Percentiles rank a stretch among this genome's conserved stretches.
Conservation (phyloP, 768 basidiomycete genomes). For the Termitomyces sp. region DNA sequence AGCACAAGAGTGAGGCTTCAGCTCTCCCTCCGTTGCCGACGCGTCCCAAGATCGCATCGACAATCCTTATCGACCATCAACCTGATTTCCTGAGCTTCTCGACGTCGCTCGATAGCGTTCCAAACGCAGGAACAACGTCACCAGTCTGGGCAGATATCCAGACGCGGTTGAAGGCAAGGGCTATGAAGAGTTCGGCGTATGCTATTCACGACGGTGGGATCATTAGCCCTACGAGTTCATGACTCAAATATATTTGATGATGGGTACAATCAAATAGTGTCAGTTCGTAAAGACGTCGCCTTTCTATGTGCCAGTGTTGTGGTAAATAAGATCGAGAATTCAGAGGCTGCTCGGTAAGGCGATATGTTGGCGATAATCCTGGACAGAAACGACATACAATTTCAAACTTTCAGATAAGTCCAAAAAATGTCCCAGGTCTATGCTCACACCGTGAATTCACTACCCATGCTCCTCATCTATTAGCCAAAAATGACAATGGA, state of each 20-base stretch:
- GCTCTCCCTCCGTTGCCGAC: slow-evolving; percentile 6
- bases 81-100: slow-evolving; percentile 3
- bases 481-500: too few relatives aligned
- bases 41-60: background rate
- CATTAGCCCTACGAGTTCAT: slow-evolving; percentile 10
- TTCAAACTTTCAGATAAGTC: too few relatives aligned
- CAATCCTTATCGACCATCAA: background rate
- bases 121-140: background rate
- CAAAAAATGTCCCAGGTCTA: too few relatives aligned
- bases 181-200: slow-evolving; percentile 12
- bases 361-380: background rate
- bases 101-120: background rate
- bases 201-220: slow-evolving; percentile 13
- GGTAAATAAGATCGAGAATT: background rate
- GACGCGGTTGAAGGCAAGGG: slow-evolving; percentile 12
- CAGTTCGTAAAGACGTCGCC: background rate
- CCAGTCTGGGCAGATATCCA: slow-evolving; percentile 7
- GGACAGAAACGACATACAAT: background rate
- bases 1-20: slow-evolving; percentile 3
- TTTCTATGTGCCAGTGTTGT: background rate
- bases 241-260: background rate
- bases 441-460: too few relatives aligned
- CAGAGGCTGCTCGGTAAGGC: background rate
- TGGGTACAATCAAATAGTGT: background rate
- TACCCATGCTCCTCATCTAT: too few relatives aligned